Base-by-base conservation (phyloP, 2,329 filamentous ascomycete genomes). In the Aspergillus glaucus region DNA sequence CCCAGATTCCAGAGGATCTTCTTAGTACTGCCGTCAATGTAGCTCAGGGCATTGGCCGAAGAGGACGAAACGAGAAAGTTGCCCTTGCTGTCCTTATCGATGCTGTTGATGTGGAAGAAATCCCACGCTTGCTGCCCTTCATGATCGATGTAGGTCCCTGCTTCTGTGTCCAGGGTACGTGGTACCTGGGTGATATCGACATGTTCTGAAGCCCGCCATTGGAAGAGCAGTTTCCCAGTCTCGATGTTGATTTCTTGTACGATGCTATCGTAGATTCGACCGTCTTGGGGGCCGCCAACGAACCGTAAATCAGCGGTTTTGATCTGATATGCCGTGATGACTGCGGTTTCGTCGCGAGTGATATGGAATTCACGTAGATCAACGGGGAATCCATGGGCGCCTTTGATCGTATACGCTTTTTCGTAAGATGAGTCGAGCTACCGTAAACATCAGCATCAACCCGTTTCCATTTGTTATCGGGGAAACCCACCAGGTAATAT, bases 51-150 rank as follows among this genome's bases (percentile, higher is more conserved):
- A 40, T 53, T 55, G 28, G 55, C 48, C 22, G 61, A 69, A 17
- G 75, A 69, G 0, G 68, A 63, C 0, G 72, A 77, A 40, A 77
- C 59, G 3, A 74, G 60, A 40, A 69, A 74, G 47, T 74, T 70
- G 9, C 71, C 75, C 1, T 68, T 62, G 3, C 58, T 52, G 52
- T 77, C 74, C 60, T 79, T 78, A 58, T 76, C 74, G 48, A 79
- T 66, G 40, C 73, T 76, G 61, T 78, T 80, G 60, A 80, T 73
- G 59, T 80, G 78, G 63, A 79, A 79, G 60, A 75, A 80, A 55
- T 80, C 78, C 68, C 73, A 80, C 3, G 47, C 44, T 48, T 55
- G 17, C n/a, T 39, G 52, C 8, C 52, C 51, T 15, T 60, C 59
- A 14, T 50, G 47, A 4, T 59, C 55, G 26, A 30, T 4, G 4